Base-by-base conservation (phyloP, 2,329 filamentous ascomycete genomes). In the Paraconiothyrium sp. region DNA sequence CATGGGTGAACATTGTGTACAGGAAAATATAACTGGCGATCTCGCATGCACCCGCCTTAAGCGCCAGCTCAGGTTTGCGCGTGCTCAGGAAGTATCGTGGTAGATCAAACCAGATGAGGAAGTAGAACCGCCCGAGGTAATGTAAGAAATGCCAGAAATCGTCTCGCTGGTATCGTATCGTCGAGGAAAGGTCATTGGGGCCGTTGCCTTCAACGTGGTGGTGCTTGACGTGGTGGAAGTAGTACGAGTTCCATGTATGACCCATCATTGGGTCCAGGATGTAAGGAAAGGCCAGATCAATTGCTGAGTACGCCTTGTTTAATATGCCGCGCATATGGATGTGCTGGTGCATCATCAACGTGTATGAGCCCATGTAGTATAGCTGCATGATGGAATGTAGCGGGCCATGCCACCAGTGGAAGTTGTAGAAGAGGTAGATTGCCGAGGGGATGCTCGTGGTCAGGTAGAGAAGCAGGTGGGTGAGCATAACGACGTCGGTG, bases 211-310 rank as follows among this genome's bases (percentile, higher is more conserved):
- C 92, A 58, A 94, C 88, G 67, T 94, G 92, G 73, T 94, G 92
- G 72, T 93, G 91, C 81, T 94, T 94, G 73, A 94, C 90, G 71
- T 94, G 92, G 73, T 94, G 92, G 73, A 93, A 94, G 75, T 86
- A 94, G 79, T 94, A 94, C 1, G 89, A 90, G 79, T 94, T 92
- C 90, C 91, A 93, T 0, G 91, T 93, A 72, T 94, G 92, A 11
- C 92, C 92, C 86, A 93, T 90, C 59, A 94, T 78, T 0, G 91
- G 91, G 67, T 93, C 90, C 11, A 88, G 81, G 44, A 94, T 76
- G 73, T 93, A 94, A 0, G 92, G 92, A 68, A 93, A 94, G 1
- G 84, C 56, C 6, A 78, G 73, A 71, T 94, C 92, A 61, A 94
- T 77, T 34, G 84, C 71, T 37, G 80, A 78, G 57, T 84, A 86